Evolutionary conservation across 176 grass and related monocot genomes (phyloP), one percentile per base, ranked within the genome.

Genomic region (Aegilops speltoides): DNA sequence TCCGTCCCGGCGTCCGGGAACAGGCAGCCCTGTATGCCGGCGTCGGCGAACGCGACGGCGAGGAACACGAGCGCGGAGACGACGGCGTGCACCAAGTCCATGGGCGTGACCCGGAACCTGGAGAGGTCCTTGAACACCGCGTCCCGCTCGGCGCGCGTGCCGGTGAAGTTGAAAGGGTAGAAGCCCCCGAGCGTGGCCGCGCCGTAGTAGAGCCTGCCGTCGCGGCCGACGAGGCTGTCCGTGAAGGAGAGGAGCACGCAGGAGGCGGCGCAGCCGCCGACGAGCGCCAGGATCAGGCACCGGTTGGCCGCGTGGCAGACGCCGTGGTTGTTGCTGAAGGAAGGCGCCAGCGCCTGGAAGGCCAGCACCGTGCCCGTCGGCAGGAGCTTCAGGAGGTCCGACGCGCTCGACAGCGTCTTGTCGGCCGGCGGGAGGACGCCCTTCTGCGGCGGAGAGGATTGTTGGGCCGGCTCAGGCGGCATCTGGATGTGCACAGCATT

Each of bases 81-180:
- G 86, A 89, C 12, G 59, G 90, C 88, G 70, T 97, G 92, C 11
- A 94, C 85, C 50, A 64, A 87, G 68, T 97, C 90, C 12, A 91
- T 57, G 33, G 87, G 71, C 40, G 71, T 46, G 12, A 74, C 13
- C 38, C 71, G 71, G 38, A 46, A 46, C 71, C 40, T 46, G n/a
- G 38, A 45, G 40, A 46, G 71, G 40, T 74, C 71, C 71, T 73
- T 73, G 38, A 73, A 73, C 40, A 46, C 8, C 5, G 71, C 71
- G 22, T 74, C 71, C 38, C 40, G 40, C 23, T 74, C 40, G 11
- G 5, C 2, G 12, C 70, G 70, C n/a, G 70, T 73, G 71, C 71
- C 40, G n/a, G 40, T 46, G 71, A 74, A 74, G 71, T 74, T 74
- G 71, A 74, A 74, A 0, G 40, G n/a, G 40, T 74, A 46, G 71